Base-by-base conservation (phyloP, 2,329 filamentous ascomycete genomes). In the Amauroascus niger region DNA sequence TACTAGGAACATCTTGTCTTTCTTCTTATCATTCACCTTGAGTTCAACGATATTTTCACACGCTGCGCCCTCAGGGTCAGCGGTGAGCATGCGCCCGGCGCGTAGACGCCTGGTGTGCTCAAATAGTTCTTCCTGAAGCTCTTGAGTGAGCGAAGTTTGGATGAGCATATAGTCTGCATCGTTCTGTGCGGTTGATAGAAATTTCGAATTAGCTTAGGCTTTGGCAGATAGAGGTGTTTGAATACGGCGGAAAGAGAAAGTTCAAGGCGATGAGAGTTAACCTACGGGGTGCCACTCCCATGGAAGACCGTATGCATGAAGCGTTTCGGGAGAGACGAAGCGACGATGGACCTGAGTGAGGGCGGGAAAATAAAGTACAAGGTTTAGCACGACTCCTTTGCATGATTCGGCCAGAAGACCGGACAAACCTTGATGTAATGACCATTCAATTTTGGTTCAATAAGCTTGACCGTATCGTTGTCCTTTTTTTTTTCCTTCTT, bases 161-260 rank as follows among this genome's bases (percentile, higher is more conserved):
- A 89, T 85, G 55, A 90, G 69, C 53, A 89, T 74, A 61, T 81
- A 89, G 45, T 85, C 81, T 16, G 80, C 77, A 62, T 89, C 83
- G 49, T 59, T 61, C 72, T 74, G 49, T 75, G 20, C 2, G 20
- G 13, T 40, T 5, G 32, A 16, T 39, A 32, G 30, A n/a, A n/a
- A 8, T 6, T 22, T 8, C 26, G 20, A 22, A 20, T 45, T 45
- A 37, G 53, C 54, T n/a, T n/a, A n/a, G n/a, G n/a, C n/a, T n/a
- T n/a, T n/a, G n/a, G n/a, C n/a, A n/a, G n/a, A n/a, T n/a, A n/a
- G n/a, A n/a, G n/a, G n/a, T n/a, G n/a, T n/a, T n/a, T n/a, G n/a
- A n/a, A n/a, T n/a, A n/a, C n/a, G n/a, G n/a, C n/a, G n/a, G n/a
- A n/a, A n/a, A n/a, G 22, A 44, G 22, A 6, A 28, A 40, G 37